These are phyloP conservation scores for Eremochloa ophiuroides DNA, from an alignment of 176 grass and related monocot genomes.

Conservation along the genomic window DNA sequence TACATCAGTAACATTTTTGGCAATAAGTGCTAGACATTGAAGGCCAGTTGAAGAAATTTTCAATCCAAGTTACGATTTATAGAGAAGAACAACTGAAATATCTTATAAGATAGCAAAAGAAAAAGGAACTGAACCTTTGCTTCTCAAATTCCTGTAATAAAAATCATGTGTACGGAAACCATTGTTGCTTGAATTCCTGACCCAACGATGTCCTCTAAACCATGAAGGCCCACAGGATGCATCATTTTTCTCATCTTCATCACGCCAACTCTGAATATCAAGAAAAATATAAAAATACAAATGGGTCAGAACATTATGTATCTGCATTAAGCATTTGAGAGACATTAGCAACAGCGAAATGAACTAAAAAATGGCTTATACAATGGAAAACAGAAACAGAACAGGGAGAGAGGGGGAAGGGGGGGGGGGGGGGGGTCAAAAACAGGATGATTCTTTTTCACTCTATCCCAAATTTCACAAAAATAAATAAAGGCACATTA, in stretches of 20 bases:
- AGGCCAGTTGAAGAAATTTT: not conserved
- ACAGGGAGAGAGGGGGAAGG: not conserved
- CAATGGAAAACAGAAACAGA: not conserved
- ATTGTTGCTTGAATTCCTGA: constrained; percentile 46
- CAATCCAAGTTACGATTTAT: not conserved
- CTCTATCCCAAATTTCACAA: not conserved
- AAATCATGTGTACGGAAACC: constrained; percentile 38
- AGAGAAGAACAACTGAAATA: constrained; percentile 26
- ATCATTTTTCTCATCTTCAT: constrained; percentile 58
- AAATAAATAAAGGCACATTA: not conserved
- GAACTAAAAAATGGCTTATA: not conserved
- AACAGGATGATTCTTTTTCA: not conserved
- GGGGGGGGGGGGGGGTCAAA: not conserved
- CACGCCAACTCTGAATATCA: constrained; percentile 65
- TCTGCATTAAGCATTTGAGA: constrained; percentile 5
- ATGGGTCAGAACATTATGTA: constrained; percentile 9
- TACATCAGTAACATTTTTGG: constrained; percentile 7
- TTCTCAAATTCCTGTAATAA: constrained; percentile 43
- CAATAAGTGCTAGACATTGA: not conserved
- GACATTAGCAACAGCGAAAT: not conserved
- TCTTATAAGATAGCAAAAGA: too few species aligned
- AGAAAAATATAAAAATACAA: constrained; percentile 20
- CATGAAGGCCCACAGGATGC: constrained; percentile 55
- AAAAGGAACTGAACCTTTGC: constrained; percentile 34
- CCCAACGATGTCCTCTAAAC: constrained; percentile 84